These are phyloP conservation scores for Uronychia setigera DNA, from an alignment of 73 alveolate species.

Conservation along the genomic window DNA sequence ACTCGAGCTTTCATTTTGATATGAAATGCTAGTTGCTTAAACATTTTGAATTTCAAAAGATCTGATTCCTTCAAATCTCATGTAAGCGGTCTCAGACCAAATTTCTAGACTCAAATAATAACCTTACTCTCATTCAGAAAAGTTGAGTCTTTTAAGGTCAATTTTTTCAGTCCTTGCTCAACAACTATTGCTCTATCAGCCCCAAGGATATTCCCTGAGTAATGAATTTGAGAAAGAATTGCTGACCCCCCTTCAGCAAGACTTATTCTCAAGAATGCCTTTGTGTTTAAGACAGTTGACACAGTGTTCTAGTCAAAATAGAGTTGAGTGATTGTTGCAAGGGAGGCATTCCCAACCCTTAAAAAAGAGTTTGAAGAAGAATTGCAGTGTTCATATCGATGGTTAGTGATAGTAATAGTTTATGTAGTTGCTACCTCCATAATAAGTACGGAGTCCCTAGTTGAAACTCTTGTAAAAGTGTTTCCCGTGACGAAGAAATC, in stretches of 20 bases:
- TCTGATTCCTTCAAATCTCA: too few species aligned
- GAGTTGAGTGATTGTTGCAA: background rate
- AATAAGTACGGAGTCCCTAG: conserved; percentile 5
- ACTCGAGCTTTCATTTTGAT: too few species aligned
- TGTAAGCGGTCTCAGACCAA: too few species aligned
- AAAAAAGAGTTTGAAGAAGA: background rate
- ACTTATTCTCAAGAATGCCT: conserved; percentile 3
- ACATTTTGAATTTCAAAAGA: too few species aligned
- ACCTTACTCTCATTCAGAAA: conserved; percentile 2
- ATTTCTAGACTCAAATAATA: too few species aligned
- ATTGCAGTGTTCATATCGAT: background rate
- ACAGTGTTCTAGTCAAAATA: background rate
- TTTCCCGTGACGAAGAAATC: background rate
- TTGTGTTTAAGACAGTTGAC: background rate
- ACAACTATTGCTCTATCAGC: conserved; percentile 11
- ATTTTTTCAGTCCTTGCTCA: conserved; percentile 3
- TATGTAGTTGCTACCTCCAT: conserved; percentile 6
- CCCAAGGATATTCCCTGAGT: background rate
- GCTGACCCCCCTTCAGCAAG: conserved; percentile 19
- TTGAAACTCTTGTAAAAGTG: conserved; percentile 6
- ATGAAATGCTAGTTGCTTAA: too few species aligned
- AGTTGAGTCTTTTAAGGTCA: conserved; percentile 1
- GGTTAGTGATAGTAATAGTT: background rate
- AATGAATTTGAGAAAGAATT: conserved; percentile 5
- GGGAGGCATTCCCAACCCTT: background rate